A percentile compares a stretch with the other conserved stretches of the same genome.
Conservation (phyloP, 2,329 filamentous ascomycete genomes). For the Chaetomium globosum region DNA sequence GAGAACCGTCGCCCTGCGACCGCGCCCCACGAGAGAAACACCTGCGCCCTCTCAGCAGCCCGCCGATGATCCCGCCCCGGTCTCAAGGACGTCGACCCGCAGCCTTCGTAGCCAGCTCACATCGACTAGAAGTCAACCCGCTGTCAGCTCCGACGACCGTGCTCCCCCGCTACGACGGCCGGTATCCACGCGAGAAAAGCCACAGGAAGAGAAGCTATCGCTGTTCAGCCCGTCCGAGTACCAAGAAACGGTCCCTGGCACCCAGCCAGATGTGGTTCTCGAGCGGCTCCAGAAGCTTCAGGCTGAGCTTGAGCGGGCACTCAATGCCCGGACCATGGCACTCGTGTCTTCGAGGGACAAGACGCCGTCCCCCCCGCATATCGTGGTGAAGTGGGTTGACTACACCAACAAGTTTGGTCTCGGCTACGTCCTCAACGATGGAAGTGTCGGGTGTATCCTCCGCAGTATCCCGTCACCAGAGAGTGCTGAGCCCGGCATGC, state of each 20-base stretch:
- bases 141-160: slow-evolving; percentile 25
- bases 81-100: slow-evolving; percentile 25
- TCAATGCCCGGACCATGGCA: slow-evolving; percentile 66
- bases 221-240: slow-evolving; percentile 61
- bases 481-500: slow-evolving; percentile 53
- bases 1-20: slow-evolving; percentile 33
- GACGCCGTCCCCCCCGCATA: slow-evolving; percentile 60
- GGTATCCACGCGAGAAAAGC: slow-evolving; percentile 23
- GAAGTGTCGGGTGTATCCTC: slow-evolving; percentile 73
- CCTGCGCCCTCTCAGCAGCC: slow-evolving; percentile 27
- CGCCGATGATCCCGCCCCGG: slow-evolving; percentile 26
- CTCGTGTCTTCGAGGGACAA: slow-evolving; percentile 59
- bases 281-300: slow-evolving; percentile 60
- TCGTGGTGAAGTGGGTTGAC: slow-evolving; percentile 81
- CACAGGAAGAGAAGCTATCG: slow-evolving; percentile 45
- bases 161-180: slow-evolving; percentile 32
- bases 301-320: slow-evolving; percentile 61
- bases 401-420: slow-evolving; percentile 86
- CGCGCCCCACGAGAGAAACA: slow-evolving; percentile 31
- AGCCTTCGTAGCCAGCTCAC: slow-evolving; percentile 34
- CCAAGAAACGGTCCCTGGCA: slow-evolving; percentile 53
- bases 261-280: slow-evolving; percentile 61
- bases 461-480: slow-evolving; percentile 58
- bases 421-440: slow-evolving; percentile 81
- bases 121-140: slow-evolving; percentile 22